Conservation (phyloP, 1,139 yeast species). For the Blastobotrys proliferans region DNA sequence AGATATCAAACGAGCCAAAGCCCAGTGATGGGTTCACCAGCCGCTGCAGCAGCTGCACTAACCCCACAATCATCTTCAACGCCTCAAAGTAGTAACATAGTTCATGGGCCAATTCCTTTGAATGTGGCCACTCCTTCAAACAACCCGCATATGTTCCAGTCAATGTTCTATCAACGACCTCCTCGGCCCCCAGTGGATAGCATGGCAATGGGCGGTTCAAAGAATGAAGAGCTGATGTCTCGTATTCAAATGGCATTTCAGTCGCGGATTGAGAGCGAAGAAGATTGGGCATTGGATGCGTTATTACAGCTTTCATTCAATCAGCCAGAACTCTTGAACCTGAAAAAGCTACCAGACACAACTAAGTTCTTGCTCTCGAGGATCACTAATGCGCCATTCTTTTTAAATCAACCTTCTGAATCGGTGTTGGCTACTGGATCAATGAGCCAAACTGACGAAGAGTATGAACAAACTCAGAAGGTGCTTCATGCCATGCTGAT, state of each 20-base stretch:
- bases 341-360: constrained; percentile 39
- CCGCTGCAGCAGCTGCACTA: neutral
- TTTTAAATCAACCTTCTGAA: constrained; percentile 12
- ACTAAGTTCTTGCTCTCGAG: constrained; percentile 8
- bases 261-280: constrained; percentile 55
- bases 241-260: constrained; percentile 62
- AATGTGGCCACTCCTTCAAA: constrained; percentile 36
- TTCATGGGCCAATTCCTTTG: constrained; percentile 25
- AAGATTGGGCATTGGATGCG: constrained; percentile 62
- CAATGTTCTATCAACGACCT: constrained; percentile 22
- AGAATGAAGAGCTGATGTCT: constrained; percentile 38
- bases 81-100: neutral
- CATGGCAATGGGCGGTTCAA: constrained; percentile 29
- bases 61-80: neutral
- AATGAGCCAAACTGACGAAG: constrained; percentile 22
- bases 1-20: constrained; percentile 8
- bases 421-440: constrained; percentile 7
- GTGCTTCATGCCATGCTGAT: constrained; percentile 65
- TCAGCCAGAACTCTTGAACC: constrained; percentile 45
- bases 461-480: constrained; percentile 38
- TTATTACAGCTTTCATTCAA: constrained; percentile 55
- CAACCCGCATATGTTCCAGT: constrained; percentile 33
- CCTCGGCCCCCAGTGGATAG: constrained; percentile 13
- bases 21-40: neutral
- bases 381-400: constrained; percentile 12